Conservation (phyloP, 1,139 yeast species). For the Debaryomyces fabryi region DNA sequence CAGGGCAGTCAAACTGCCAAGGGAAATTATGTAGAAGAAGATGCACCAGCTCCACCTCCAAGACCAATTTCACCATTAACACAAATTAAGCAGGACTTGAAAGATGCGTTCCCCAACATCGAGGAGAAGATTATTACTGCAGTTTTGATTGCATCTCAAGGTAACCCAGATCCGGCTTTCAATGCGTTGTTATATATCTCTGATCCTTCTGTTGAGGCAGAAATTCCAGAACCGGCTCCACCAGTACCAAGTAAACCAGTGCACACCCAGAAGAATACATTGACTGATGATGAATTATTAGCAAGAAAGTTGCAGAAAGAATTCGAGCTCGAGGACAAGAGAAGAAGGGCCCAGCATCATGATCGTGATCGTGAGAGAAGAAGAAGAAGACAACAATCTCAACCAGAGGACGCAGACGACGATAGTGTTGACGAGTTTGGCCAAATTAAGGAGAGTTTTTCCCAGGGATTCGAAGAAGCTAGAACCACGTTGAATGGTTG, state of each 20-base stretch:
- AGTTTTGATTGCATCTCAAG: slow-evolving; percentile 82
- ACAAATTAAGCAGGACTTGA: slow-evolving; percentile 55
- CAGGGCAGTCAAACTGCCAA: slow-evolving; percentile 16
- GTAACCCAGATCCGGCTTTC: slow-evolving; percentile 82
- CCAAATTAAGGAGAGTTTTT: slow-evolving; percentile 68
- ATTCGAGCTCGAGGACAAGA: slow-evolving; percentile 53
- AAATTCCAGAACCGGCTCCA: slow-evolving; percentile 45
- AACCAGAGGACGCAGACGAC: slow-evolving; percentile 38
- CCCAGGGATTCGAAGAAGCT: slow-evolving; percentile 84
- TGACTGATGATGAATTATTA: slow-evolving; percentile 71
- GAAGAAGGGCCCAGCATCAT: slow-evolving; percentile 28
- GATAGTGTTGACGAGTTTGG: slow-evolving; percentile 69
- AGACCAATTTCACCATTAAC: slow-evolving; percentile 66
- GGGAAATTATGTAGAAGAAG: slow-evolving; percentile 12
- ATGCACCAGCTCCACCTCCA: slow-evolving; percentile 68
- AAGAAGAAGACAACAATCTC: slow-evolving; percentile 17
- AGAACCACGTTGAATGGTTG: slow-evolving; percentile 76
- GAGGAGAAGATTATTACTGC: slow-evolving; percentile 76
- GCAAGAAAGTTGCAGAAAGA: slow-evolving; percentile 82
- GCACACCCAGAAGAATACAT: slow-evolving; percentile 19
- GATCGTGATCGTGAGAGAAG: slow-evolving; percentile 9
- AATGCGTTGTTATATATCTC: slow-evolving; percentile 80
- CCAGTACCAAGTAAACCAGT: slow-evolving; percentile 13
- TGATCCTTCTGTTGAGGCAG: slow-evolving; percentile 74
- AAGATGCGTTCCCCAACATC: slow-evolving; percentile 79